Conservation (phyloP, 331 rosid genomes). For the Malus hybrid region DNA sequence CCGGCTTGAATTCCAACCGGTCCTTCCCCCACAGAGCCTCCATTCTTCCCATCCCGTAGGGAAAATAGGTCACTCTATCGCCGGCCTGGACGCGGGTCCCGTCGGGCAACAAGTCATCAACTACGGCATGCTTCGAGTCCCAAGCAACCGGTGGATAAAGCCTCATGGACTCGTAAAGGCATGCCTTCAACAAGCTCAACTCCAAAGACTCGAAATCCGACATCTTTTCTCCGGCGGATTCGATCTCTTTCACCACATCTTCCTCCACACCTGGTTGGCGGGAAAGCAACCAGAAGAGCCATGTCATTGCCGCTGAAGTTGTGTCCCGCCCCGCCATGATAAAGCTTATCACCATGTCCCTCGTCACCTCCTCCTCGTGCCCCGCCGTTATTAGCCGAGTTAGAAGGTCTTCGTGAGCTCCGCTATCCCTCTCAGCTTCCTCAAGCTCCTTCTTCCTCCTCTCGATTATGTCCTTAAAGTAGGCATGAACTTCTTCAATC, state of each 20-base stretch:
- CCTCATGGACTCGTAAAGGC: constrained; percentile 79
- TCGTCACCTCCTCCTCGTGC: constrained; percentile 45
- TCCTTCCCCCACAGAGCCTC: constrained; percentile 76
- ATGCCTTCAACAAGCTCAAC: constrained; percentile 53
- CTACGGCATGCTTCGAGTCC: constrained; percentile 83
- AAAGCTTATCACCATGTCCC: constrained; percentile 80
- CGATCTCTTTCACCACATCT: constrained; percentile 42
- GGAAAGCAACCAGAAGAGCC: constrained; percentile 81
- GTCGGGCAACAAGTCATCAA: constrained; percentile 62
- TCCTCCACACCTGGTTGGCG: constrained; percentile 25
- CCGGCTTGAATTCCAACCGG: constrained; percentile 61
- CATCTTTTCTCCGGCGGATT: background rate
- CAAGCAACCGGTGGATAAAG: constrained; percentile 82
- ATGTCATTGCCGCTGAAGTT: constrained; percentile 80
- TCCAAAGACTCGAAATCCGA: constrained; percentile 40
- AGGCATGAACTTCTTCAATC: constrained; percentile 44
- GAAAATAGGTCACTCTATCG: constrained; percentile 81
- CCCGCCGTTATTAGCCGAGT: constrained; percentile 51
- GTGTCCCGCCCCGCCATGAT: constrained; percentile 93
- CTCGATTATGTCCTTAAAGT: constrained; percentile 41
- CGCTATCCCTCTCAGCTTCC: background rate
- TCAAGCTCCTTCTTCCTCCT: constrained; percentile 28
- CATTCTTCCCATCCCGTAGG: constrained; percentile 98
- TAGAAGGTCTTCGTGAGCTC: constrained; percentile 41
- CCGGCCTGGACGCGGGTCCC: constrained; percentile 53